These are phyloP conservation scores for Epichloe amarillans DNA, from an alignment of 2,329 filamentous ascomycete species.

Conservation along the genomic window DNA sequence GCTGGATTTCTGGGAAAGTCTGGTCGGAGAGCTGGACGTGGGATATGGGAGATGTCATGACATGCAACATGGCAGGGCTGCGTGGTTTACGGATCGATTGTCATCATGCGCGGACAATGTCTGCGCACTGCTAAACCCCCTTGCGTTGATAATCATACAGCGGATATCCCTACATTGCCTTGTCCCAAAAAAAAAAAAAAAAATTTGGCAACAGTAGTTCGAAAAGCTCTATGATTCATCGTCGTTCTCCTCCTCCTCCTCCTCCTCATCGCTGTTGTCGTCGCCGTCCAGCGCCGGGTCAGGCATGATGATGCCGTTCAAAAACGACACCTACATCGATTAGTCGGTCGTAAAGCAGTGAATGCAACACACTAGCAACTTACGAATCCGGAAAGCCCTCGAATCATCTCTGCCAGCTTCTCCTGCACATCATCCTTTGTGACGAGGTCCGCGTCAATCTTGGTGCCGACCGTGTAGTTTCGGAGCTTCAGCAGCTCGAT, in stretches of 20 bases:
- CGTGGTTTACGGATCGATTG: no score
- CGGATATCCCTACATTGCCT: not conserved
- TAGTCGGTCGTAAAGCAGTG: not conserved
- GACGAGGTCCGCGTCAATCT: slow-evolving; percentile 53
- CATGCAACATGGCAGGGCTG: no score
- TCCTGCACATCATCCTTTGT: slow-evolving; percentile 48
- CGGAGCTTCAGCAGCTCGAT: slow-evolving; percentile 69
- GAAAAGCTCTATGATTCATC: not conserved
- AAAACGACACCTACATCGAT: slow-evolving; percentile 46
- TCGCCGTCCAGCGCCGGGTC: slow-evolving; percentile 38
- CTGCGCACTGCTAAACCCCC: no score
- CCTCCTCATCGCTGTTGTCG: slow-evolving; percentile 23
- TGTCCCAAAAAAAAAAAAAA: not conserved
- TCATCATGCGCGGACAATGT: no score
- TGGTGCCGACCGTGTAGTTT: slow-evolving; percentile 61
- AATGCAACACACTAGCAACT: slow-evolving; percentile 10
- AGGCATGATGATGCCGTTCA: slow-evolving; percentile 63
- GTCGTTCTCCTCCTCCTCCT: slow-evolving; percentile 9
- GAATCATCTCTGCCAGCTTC: slow-evolving; percentile 50
- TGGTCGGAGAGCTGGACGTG: slow-evolving; percentile 38
- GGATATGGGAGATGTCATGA: no score
- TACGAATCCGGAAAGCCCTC: slow-evolving; percentile 65
- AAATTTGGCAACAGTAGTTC: no score
- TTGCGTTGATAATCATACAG: not conserved
- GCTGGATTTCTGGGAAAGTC: slow-evolving; percentile 61